These are phyloP conservation scores for Taphrina deformans DNA, from an alignment of 1,139 yeast species.

Conservation along the genomic window DNA sequence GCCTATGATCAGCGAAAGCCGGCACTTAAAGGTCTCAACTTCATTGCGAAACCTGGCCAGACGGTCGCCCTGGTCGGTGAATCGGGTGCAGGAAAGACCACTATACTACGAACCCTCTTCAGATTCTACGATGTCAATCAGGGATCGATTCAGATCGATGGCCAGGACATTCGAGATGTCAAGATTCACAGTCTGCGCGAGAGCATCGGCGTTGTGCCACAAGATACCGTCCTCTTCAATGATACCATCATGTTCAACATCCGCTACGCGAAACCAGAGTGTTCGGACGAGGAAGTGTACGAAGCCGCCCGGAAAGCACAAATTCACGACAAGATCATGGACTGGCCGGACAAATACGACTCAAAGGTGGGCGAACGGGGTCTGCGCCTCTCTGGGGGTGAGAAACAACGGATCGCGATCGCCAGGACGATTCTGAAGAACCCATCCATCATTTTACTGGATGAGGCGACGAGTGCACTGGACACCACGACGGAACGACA, in stretches of 20 bases:
- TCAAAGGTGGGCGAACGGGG: constrained; percentile 86
- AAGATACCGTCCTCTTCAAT: constrained; percentile 93
- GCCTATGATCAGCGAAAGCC: constrained; percentile 88
- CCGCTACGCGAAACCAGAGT: constrained; percentile 75
- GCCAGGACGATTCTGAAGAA: constrained; percentile 80
- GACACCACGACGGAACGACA: constrained; percentile 69
- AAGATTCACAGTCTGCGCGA: constrained; percentile 72
- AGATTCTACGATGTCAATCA: constrained; percentile 80
- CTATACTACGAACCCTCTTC: constrained; percentile 77
- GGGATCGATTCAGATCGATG: constrained; percentile 83
- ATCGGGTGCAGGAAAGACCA: constrained; percentile 92
- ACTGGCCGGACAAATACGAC: constrained; percentile 57
- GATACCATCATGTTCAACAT: constrained; percentile 86
- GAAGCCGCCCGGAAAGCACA: constrained; percentile 69
- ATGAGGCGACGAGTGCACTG: constrained; percentile 78
- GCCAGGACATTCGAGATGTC: constrained; percentile 78
- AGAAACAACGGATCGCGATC: constrained; percentile 79
- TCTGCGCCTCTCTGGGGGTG: constrained; percentile 83
- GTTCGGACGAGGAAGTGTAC: constrained; percentile 70
- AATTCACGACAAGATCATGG: constrained; percentile 60
- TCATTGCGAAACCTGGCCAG: constrained; percentile 83
- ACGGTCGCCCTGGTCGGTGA: constrained; percentile 88
- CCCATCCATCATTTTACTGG: constrained; percentile 68
- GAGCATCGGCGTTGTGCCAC: constrained; percentile 91
- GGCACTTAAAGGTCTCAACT: constrained; percentile 73